Base-by-base conservation (phyloP, 192 early-diverging fungal genomes). In the Cladochytrium replicatum region DNA sequence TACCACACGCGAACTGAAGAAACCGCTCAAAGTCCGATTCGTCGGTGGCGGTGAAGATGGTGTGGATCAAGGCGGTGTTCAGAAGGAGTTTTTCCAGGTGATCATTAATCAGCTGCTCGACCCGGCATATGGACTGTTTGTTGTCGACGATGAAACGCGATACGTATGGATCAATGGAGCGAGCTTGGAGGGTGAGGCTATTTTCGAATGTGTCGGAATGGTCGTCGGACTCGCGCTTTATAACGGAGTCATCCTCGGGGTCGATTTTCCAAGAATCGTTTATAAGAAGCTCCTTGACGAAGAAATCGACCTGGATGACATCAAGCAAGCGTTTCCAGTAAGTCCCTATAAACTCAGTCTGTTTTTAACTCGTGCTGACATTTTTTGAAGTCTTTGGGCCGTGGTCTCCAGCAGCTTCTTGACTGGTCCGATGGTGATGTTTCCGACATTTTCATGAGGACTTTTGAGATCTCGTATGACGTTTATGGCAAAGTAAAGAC, bases 1-100 rank as follows among this genome's bases (percentile, higher is more conserved):
- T 47, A 2, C 31, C 17, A 1, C 11, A 34, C 40, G 49, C 0
- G 84, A 85, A 44, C 54, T 88, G 3, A 86, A 88, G 52, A 86
- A 87, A 29, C 87, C 87, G 2, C 71, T 90, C 23, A 86, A 86
- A 52, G 83, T 92, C 22, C 74, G 78, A 37, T 97, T 93, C 67
- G 77, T 89, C 0, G 82, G 80, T 15, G 83, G 86, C 31, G 89
- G 89, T 21, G 93, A 97, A 52, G 85, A 91, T 58, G 93, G 90
- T 5, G 81, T 88, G 72, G 93, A 97, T 52, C 86, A 90, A 72
- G 93, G 93, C 48, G 93, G 93, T 25, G 89, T 97, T 13, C 91
- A 92, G 32, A 97, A 97, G 64, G 93, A 97, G 64, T 88, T 90
- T 61, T 91, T 93, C 57, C 83, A 87, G 34, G 72, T 83, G 17